These are phyloP conservation scores for Pseudogymnoascus sp. DNA, from an alignment of 2,329 filamentous ascomycete genomes.

Conservation along the genomic window DNA sequence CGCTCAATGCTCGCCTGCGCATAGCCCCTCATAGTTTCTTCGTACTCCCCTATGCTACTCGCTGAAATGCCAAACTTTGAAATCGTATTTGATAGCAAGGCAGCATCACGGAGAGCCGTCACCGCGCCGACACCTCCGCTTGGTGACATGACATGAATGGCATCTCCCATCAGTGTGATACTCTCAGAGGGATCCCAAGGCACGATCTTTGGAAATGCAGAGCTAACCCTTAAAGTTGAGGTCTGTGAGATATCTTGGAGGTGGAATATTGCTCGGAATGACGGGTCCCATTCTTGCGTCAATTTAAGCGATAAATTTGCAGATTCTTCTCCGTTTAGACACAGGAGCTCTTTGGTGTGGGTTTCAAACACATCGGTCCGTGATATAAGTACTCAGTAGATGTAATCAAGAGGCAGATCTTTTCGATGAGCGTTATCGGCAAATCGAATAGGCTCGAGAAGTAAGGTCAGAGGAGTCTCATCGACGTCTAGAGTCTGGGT, in stretches of 20 bases:
- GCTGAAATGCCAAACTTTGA: background rate
- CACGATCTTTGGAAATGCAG: slow-evolving; percentile 12
- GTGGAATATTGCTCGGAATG: slow-evolving; percentile 14
- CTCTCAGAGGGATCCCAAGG: slow-evolving; percentile 10
- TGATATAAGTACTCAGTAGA: slow-evolving; percentile 29
- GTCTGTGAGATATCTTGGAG: slow-evolving; percentile 12
- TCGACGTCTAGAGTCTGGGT: slow-evolving; percentile 10
- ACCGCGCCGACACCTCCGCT: background rate
- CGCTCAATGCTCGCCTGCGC: background rate
- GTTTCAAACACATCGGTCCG: slow-evolving; percentile 7
- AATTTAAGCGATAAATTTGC: slow-evolving; percentile 11
- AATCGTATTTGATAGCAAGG: slow-evolving; percentile 8
- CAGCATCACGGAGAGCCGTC: background rate
- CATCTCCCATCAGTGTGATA: slow-evolving; percentile 15
- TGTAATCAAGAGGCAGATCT: slow-evolving; percentile 24
- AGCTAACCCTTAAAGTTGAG: slow-evolving; percentile 11
- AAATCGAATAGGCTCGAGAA: slow-evolving; percentile 24
- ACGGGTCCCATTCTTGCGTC: slow-evolving; percentile 13
- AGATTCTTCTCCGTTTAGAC: slow-evolving; percentile 8
- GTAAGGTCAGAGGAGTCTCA: slow-evolving; percentile 16
- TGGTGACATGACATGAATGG: slow-evolving; percentile 13
- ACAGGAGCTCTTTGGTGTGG: slow-evolving; percentile 7
- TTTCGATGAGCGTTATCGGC: slow-evolving; percentile 10
- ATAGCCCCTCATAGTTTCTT: background rate
- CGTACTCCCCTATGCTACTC: background rate